Evolutionary conservation across 148 eudicot genomes (phyloP).

Genomic region (Arctostaphylos glauca): DNA sequence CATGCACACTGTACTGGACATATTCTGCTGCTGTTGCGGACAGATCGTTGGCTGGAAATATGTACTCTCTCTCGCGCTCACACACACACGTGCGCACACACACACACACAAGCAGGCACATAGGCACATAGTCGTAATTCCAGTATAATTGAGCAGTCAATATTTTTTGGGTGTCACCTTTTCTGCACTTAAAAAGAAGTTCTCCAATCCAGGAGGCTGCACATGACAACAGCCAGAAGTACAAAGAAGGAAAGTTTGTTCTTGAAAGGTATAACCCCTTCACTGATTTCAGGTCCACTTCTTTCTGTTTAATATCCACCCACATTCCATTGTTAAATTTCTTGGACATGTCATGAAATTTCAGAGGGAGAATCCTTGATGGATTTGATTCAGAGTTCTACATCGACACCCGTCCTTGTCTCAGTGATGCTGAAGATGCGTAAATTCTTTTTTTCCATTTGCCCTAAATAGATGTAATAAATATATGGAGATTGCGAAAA

Average conservation of each 20-base stretch:
- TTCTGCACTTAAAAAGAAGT: not conserved
- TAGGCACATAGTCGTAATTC: not conserved
- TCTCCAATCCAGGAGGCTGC: constrained; percentile 54
- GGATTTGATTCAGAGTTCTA: constrained; percentile 67
- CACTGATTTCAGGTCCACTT: not conserved
- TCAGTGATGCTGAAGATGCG: constrained; percentile 69
- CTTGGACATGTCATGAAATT: constrained; percentile 15
- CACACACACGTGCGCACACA: not conserved
- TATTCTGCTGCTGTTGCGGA: constrained; percentile 85
- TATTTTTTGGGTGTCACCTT: not conserved
- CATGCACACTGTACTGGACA: constrained; percentile 78
- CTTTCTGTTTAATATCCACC: not conserved
- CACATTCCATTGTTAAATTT: not conserved
- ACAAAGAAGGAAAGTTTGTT: constrained; percentile 87
- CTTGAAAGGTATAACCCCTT: constrained; percentile 61
- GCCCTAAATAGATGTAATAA: constrained; percentile 3
- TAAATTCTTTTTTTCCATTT: constrained; percentile 14
- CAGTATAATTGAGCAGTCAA: too few relatives aligned
- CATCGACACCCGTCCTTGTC: constrained; percentile 47
- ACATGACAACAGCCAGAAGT: constrained; percentile 77
- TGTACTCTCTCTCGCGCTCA: constrained; percentile 40
- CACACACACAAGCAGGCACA: not conserved
- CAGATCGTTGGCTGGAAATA: constrained; percentile 96
- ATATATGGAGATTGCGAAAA: not conserved
- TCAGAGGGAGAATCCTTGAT: constrained; percentile 73